Evolutionary conservation across 371 early-diverging fungal genomes (phyloP), one percentile per base, ranked within the genome.

Genomic region (Mucor racemosus): DNA sequence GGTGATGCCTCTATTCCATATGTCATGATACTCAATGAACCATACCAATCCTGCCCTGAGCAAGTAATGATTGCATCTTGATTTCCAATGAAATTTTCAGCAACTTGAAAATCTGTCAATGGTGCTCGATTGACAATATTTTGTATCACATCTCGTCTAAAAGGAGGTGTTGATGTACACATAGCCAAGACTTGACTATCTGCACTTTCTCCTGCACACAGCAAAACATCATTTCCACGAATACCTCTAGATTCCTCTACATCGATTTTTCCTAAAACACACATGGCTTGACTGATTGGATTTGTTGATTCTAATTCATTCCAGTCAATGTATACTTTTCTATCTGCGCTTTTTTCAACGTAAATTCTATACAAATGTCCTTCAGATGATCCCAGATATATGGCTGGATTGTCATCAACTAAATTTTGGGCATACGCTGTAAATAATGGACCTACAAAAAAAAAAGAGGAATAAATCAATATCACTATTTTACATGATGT

Each of bases 131-230:
- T 82, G 10, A 41, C 62, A 1, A 79, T 53, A 5, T 50, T 59
- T 39, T 82, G 78, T 10, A 77, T 15, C 1, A 55, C 56, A 7
- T n/a, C 57, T 48, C 67, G 33, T 4, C 50, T 39, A 21, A 50
- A 50, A 21, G 55, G 60, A 26, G 33, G n/a, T 31, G 26, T 41
- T 10, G 26, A 33, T 34, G 35, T 55, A 55, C 62, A 67, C 77
- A 81, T 77, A 5, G 74, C 75, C 36, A 79, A 55, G 0, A 79
- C 67, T 58, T 77, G 75, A 56, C 75, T 74, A 40, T 81, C 73
- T 5, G 79, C 74, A 19, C 77, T 66, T 60, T 81, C 82, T 5
- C 82, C 81, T 9, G 75, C 65, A 64, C 73, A 76, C 0, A 79
- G 17, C 17, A 76, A 11, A 19, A 70, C 46, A 41, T 73, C 64